Conservation (phyloP, 2,329 filamentous ascomycete species). For the Ceratocystis smalleyi region DNA sequence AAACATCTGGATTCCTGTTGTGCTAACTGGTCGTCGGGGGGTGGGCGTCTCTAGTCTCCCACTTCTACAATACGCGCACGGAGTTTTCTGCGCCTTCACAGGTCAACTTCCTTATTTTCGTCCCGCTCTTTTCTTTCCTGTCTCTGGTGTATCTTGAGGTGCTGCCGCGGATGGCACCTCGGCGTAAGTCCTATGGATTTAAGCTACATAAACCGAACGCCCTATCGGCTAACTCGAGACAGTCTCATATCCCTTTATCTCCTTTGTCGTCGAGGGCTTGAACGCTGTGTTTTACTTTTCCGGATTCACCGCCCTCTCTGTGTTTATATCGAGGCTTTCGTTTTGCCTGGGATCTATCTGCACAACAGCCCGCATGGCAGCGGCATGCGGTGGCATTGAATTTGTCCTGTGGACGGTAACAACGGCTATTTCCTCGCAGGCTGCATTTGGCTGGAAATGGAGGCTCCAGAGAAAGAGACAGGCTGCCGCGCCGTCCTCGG, state of each 20-base stretch:
- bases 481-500: slow-evolving; percentile 20
- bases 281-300: slow-evolving; percentile 44
- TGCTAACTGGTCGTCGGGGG: not conserved
- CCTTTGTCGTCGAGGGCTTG: slow-evolving; percentile 34
- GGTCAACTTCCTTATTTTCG: slow-evolving; percentile 43
- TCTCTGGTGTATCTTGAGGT: slow-evolving; percentile 40
- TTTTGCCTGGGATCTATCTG: slow-evolving; percentile 45
- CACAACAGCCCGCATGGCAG: slow-evolving; percentile 37
- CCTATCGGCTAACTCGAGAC: slow-evolving; percentile 4
- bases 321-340: slow-evolving; percentile 39
- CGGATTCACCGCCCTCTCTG: slow-evolving; percentile 42
- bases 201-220: not conserved
- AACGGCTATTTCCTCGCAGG: slow-evolving; percentile 31
- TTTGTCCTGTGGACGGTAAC: slow-evolving; percentile 40
- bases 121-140: slow-evolving; percentile 37
- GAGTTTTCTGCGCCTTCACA: slow-evolving; percentile 38
- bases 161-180: slow-evolving; percentile 31
- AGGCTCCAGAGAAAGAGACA: slow-evolving; percentile 25
- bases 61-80: slow-evolving; percentile 45
- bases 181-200: slow-evolving; percentile 22
- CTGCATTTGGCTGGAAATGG: slow-evolving; percentile 26
- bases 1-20: not conserved
- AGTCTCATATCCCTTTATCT: slow-evolving; percentile 34
- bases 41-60: slow-evolving; percentile 32
- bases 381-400: slow-evolving; percentile 38